Evolutionary conservation across 768 basidiomycete species (phyloP).

Genomic region (Hericium alpestre): DNA sequence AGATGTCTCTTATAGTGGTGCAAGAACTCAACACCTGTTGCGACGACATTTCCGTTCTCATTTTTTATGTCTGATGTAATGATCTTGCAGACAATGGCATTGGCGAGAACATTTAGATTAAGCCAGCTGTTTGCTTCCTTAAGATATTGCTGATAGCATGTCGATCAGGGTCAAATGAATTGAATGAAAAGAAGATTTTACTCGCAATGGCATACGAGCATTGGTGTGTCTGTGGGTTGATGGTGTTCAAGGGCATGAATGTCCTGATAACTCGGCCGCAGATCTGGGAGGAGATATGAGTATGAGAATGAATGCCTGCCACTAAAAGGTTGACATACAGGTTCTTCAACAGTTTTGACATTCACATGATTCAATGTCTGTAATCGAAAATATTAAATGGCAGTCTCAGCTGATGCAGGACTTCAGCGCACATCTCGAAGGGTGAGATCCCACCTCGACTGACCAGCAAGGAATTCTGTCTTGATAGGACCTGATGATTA

Average conservation of each 20-base stretch:
- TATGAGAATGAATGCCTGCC: neutral
- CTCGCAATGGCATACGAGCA: neutral
- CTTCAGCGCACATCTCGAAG: constrained; percentile 1
- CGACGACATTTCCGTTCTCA: constrained; percentile 12
- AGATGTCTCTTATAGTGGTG: constrained; percentile 16
- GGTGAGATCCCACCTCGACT: constrained; percentile 5
- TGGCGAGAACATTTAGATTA: constrained; percentile 9
- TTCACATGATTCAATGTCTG: constrained; percentile 6
- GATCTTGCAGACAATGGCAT: constrained; percentile 8
- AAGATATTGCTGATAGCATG: neutral
- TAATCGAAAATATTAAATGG: neutral
- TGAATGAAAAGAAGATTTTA: neutral
- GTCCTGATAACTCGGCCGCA: too few relatives aligned
- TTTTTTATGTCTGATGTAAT: constrained; percentile 10
- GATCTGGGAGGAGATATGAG: too few relatives aligned
- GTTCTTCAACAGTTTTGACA: constrained; percentile 2
- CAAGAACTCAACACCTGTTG: constrained; percentile 26
- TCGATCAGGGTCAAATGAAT: neutral
- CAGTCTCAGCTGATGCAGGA: neutral
- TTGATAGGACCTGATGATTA: neutral
- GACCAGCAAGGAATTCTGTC: neutral
- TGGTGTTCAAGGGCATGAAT: neutral
- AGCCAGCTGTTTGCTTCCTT: neutral
- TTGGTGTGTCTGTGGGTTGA: neutral
- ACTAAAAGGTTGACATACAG: neutral